These are phyloP conservation scores for Osmanthus fragrans DNA, from an alignment of 257 asterid species.

Conservation along the genomic window DNA sequence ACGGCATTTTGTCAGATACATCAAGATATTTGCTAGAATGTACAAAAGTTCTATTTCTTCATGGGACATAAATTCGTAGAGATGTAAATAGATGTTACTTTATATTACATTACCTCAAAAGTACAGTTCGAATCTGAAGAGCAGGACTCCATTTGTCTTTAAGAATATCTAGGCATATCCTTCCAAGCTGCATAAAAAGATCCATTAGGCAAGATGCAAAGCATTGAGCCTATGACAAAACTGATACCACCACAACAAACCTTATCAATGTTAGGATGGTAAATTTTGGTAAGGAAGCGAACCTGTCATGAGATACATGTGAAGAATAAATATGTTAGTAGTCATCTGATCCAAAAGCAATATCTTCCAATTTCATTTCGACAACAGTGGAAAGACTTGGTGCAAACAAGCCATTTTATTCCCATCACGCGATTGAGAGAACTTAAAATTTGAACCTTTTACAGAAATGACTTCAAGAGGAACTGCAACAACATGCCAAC, in stretches of 20 bases:
- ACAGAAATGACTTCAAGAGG: not conserved
- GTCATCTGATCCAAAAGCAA: not conserved
- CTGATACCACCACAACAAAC: conserved; percentile 28
- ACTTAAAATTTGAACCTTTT: not conserved
- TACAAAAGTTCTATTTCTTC: not conserved
- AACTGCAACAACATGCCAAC: not conserved
- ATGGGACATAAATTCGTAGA: not conserved
- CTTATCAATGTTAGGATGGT: conserved; percentile 81
- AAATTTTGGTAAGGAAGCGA: conserved; percentile 74
- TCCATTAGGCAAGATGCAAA: conserved; percentile 1
- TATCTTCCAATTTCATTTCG: not conserved
- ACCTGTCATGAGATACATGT: conserved; percentile 36
- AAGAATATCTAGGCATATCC: conserved; percentile 79
- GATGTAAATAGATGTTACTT: not conserved
- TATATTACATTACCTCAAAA: conserved; percentile 46
- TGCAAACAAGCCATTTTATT: not conserved
- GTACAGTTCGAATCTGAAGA: conserved; percentile 75
- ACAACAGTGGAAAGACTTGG: not conserved
- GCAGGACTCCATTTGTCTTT: conserved; percentile 89
- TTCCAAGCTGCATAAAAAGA: conserved; percentile 57
- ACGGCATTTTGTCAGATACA: not conserved
- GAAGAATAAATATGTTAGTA: not conserved
- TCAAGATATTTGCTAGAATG: not conserved
- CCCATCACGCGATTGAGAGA: not conserved
- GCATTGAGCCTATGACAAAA: not conserved